phyloP scores from a whole-genome alignment of 1,284 basidiomycete genomes.

The Ustilago nuda region DNA sequence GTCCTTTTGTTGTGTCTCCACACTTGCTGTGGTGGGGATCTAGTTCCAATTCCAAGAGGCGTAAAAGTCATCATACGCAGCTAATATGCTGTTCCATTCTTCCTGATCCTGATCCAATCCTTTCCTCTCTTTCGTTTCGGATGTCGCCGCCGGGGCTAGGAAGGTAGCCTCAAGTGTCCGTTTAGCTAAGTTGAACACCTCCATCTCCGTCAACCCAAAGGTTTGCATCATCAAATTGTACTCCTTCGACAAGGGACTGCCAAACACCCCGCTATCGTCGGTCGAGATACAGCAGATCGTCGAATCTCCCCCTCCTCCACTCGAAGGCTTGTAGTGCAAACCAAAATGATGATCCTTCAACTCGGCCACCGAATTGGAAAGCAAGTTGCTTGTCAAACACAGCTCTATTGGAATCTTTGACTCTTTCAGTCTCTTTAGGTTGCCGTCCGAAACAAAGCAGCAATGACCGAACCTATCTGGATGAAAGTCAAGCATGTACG shows the following conservation, averaged over 20 bases:
- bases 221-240: constrained; percentile 37
- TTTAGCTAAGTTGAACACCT: constrained; percentile 17
- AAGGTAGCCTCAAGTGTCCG: constrained; percentile 19
- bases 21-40: not conserved
- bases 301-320: not conserved
- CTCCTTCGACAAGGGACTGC: constrained; percentile 41
- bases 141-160: not conserved
- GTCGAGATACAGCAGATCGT: constrained; percentile 43
- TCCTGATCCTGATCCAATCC: not conserved
- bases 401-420: constrained; percentile 37
- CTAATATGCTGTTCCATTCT: constrained; percentile 6
- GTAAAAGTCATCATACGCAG: constrained; percentile 9
- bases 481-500: constrained; percentile 34
- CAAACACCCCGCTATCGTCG: constrained; percentile 53
- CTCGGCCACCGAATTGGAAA: constrained; percentile 20
- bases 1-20: not conserved
- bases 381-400: constrained; percentile 52
- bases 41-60: constrained; percentile 12
- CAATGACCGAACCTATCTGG: constrained; percentile 51
- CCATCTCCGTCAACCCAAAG: constrained; percentile 19
- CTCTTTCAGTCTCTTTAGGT: constrained; percentile 9
- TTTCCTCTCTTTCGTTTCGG: not conserved
- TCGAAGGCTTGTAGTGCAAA: constrained; percentile 6
- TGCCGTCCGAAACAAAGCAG: constrained; percentile 34
- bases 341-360: constrained; percentile 35